Conservation (phyloP, 2,329 filamentous ascomycete genomes). For the Didymella pinodella region DNA sequence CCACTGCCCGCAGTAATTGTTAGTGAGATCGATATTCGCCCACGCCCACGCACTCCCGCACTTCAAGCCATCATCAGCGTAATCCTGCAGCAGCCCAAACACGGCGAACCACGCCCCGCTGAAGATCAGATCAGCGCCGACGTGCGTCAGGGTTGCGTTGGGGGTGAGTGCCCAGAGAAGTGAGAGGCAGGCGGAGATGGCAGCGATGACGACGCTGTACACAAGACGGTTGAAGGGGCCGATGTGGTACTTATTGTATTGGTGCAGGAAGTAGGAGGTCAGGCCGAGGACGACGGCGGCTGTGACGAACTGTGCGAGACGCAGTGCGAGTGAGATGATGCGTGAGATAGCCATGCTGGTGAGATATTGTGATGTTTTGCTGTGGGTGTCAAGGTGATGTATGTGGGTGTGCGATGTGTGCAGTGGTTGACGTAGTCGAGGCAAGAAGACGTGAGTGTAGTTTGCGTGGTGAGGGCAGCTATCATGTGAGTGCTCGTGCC, state of each 20-base stretch:
- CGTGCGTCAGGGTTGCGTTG: constrained; percentile 69
- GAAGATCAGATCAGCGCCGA: constrained; percentile 73
- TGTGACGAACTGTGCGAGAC: constrained; percentile 70
- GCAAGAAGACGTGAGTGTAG: background rate
- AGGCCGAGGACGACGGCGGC: constrained; percentile 62
- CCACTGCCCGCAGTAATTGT: constrained; percentile 68
- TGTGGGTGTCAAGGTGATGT: background rate
- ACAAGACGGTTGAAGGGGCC: constrained; percentile 72
- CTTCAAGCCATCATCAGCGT: constrained; percentile 24
- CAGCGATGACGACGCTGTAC: constrained; percentile 76
- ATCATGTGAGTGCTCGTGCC: background rate
- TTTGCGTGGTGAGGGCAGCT: background rate
- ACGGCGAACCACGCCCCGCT: constrained; percentile 70
- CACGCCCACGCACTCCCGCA: constrained; percentile 57
- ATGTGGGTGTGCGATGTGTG: background rate
- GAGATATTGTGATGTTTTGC: constrained; percentile 8
- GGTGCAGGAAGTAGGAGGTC: constrained; percentile 27
- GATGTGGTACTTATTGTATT: constrained; percentile 50
- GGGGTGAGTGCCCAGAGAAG: constrained; percentile 77
- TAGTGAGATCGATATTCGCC: constrained; percentile 56
- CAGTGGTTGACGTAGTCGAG: background rate
- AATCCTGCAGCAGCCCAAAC: constrained; percentile 51
- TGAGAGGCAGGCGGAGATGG: constrained; percentile 69
- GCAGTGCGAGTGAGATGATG: constrained; percentile 63
- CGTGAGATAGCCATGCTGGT: constrained; percentile 49